phyloP scores from a whole-genome alignment of 345 rosid genomes.

The Tarenaya hassleriana region DNA sequence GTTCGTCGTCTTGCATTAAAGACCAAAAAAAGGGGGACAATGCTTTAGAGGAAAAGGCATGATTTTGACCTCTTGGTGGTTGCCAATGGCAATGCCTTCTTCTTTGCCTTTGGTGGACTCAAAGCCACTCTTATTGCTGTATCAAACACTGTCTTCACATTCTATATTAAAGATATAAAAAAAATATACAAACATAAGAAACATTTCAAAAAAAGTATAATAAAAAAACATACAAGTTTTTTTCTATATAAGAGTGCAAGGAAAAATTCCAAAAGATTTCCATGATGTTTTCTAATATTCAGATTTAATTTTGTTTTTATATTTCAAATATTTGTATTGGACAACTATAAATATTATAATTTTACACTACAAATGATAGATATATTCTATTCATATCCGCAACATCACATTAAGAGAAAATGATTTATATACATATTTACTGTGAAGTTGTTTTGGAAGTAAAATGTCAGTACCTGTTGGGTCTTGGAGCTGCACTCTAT shows the following conservation, averaged over 20 bases:
- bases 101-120: constrained; percentile 61
- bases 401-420: no score
- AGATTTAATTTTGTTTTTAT: no score
- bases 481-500: constrained; percentile 82
- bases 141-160: constrained; percentile 73
- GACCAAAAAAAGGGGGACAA: neutral
- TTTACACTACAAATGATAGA: no score
- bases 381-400: no score
- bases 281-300: no score
- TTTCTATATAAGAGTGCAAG: no score
- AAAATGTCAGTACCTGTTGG: constrained; percentile 67
- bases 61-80: constrained; percentile 28
- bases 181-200: neutral
- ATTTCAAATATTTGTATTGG: no score
- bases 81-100: constrained; percentile 31
- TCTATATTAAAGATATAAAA: constrained; percentile 28
- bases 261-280: no score
- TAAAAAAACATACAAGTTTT: neutral
- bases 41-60: constrained; percentile 45
- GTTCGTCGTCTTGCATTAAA: no score
- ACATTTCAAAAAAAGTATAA: neutral
- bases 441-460: neutral
- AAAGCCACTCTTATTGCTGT: constrained; percentile 58
- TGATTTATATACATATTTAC: no score
- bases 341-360: no score